A percentile compares a stretch with the other conserved stretches of the same genome.
Conservation (phyloP, 108 stramenopile species). For the Cyclotella distinguenda region DNA sequence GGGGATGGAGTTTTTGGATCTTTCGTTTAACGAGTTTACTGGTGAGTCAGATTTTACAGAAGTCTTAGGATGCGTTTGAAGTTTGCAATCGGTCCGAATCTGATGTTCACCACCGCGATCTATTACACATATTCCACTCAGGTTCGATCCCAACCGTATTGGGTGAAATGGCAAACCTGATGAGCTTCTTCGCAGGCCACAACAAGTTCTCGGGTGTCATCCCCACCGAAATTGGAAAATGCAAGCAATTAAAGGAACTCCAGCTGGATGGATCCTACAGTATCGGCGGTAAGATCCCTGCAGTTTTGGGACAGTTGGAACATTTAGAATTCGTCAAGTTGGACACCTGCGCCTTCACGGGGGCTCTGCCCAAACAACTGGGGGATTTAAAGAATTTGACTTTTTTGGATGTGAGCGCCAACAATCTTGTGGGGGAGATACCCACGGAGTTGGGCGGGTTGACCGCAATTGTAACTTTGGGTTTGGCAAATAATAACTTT, state of each 20-base stretch:
- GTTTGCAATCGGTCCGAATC: too few relatives aligned
- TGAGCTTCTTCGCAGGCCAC: constrained; percentile 30
- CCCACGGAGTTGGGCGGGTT: constrained; percentile 52
- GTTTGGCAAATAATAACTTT: constrained; percentile 53
- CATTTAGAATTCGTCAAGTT: constrained; percentile 55
- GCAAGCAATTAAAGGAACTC: constrained; percentile 52
- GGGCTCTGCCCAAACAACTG: constrained; percentile 50
- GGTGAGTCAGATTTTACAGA: too few relatives aligned
- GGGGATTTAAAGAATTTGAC: constrained; percentile 44
- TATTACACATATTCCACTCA: too few relatives aligned
- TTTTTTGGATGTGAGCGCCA: constrained; percentile 49
- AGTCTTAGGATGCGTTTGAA: too few relatives aligned
- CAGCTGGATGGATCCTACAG: constrained; percentile 20
- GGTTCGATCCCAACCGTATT: constrained; percentile 50
- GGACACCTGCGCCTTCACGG: constrained; percentile 38
- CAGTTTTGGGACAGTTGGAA: constrained; percentile 52
- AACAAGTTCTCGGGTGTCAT: constrained; percentile 49
- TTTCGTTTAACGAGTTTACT: constrained; percentile 39
- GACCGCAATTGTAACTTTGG: constrained; percentile 32
- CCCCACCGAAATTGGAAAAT: constrained; percentile 41
- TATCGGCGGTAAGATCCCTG: constrained; percentile 55
- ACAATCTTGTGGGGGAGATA: constrained; percentile 38
- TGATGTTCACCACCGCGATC: too few relatives aligned
- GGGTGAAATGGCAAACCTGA: constrained; percentile 37
- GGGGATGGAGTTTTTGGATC: constrained; percentile 35